A percentile compares a stretch with the other conserved stretches of the same genome.
phyloP scores from a whole-genome alignment of 164 flowering plant species.

The Brasenia schreberi region DNA sequence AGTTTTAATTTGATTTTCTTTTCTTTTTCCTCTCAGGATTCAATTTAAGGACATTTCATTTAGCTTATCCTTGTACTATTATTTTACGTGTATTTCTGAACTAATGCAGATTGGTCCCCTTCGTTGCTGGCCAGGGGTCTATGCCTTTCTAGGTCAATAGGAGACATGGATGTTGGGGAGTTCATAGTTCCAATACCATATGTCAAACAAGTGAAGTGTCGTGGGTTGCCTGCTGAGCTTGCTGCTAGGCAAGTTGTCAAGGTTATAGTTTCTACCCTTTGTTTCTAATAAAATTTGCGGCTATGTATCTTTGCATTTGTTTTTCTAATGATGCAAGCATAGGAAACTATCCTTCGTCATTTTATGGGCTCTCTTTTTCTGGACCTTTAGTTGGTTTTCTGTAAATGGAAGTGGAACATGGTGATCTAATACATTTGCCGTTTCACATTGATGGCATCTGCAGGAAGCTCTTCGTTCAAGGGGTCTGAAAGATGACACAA shows the following conservation, averaged over 20 bases:
- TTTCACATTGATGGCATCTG: not conserved
- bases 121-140: constrained; percentile 97
- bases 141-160: constrained; percentile 89
- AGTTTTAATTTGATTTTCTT: too few relatives aligned
- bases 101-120: constrained; percentile 39
- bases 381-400: too few relatives aligned
- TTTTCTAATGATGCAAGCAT: not conserved
- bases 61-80: too few relatives aligned
- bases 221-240: constrained; percentile 85
- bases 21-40: too few relatives aligned
- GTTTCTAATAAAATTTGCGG: not conserved
- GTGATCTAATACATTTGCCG: too few relatives aligned
- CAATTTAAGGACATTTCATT: too few relatives aligned
- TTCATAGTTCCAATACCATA: constrained; percentile 78
- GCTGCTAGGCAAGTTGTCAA: constrained; percentile 90
- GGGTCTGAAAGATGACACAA: constrained; percentile 74
- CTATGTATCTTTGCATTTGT: not conserved
- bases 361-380: too few relatives aligned
- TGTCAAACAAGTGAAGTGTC: constrained; percentile 95
- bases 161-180: constrained; percentile 91
- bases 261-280: constrained; percentile 20
- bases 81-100: too few relatives aligned
- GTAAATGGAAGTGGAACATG: too few relatives aligned
- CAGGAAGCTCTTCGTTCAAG: constrained; percentile 56
- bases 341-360: not conserved